A percentile compares a stretch with the other conserved stretches of the same genome.
These are phyloP conservation scores for Thalassiosira profunda DNA, from an alignment of 108 stramenopile species.

Conservation along the genomic window DNA sequence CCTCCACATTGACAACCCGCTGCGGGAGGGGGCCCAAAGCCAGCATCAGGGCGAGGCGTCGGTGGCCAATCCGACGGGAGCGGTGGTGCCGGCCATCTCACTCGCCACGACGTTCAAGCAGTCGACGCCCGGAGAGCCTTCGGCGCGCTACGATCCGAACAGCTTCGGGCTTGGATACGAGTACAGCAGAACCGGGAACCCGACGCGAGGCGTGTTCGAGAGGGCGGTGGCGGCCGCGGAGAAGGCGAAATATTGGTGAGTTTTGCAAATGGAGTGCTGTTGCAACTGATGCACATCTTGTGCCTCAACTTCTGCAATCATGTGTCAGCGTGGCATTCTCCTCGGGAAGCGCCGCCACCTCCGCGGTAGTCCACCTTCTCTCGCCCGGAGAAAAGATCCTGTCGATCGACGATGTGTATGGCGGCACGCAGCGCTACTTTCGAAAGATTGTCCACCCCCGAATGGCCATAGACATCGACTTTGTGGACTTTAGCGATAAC, in stretches of 20 bases:
- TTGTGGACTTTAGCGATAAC: constrained; percentile 46
- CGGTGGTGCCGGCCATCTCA: constrained; percentile 77
- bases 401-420: constrained; percentile 85
- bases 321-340: constrained; percentile 67
- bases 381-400: constrained; percentile 73
- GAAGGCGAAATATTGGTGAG: constrained; percentile 60
- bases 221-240: constrained; percentile 78
- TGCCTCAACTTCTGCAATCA: neutral
- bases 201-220: constrained; percentile 88
- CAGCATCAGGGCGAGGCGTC: neutral
- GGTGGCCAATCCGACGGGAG: constrained; percentile 73
- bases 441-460: constrained; percentile 57
- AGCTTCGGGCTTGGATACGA: constrained; percentile 89
- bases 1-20: constrained; percentile 52
- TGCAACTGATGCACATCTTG: neutral
- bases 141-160: constrained; percentile 69
- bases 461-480: constrained; percentile 54
- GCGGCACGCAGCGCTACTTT: constrained; percentile 85
- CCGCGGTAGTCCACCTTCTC: constrained; percentile 77
- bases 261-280: neutral
- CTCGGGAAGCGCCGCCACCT: constrained; percentile 92
- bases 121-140: constrained; percentile 62
- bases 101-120: constrained; percentile 88
- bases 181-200: constrained; percentile 82
- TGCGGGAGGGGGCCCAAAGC: neutral